Evolutionary conservation across 164 flowering plant species (phyloP).

Genomic region (Chimonanthus salicifolius): DNA sequence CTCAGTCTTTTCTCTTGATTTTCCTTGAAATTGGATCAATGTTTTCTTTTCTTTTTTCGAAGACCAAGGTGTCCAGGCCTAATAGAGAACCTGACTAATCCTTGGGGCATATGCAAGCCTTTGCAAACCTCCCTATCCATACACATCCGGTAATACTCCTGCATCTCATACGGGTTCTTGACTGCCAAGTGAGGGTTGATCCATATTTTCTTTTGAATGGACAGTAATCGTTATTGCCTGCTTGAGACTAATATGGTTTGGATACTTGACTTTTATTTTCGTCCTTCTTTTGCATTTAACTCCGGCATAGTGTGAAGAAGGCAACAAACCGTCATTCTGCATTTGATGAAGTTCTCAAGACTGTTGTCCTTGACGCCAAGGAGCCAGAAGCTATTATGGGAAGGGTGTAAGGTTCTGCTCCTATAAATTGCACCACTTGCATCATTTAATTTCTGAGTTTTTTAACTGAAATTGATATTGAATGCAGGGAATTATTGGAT

Average conservation of each 20-base stretch:
- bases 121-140: too few species aligned
- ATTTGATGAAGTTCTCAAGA: conserved; percentile 4
- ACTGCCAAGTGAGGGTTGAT: background rate
- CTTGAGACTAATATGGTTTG: background rate
- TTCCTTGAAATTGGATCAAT: too few species aligned
- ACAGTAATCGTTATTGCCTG: background rate
- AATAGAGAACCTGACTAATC: too few species aligned
- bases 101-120: too few species aligned
- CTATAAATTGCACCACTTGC: background rate
- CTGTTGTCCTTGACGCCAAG: conserved; percentile 1
- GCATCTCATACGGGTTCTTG: too few species aligned
- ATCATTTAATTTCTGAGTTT: background rate
- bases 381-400: background rate
- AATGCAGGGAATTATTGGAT: conserved; percentile 51
- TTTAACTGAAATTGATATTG: background rate
- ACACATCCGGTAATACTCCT: too few species aligned
- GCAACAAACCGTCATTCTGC: background rate
- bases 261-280: background rate
- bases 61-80: too few species aligned
- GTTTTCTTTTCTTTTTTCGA: too few species aligned
- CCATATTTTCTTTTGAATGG: background rate
- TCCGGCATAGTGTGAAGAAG: background rate
- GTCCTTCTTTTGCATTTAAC: background rate
- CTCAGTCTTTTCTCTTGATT: too few species aligned
- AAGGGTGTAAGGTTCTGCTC: background rate